Conservation (phyloP, 352 stramenopile genomes). For the Globisporangium camurandrum region DNA sequence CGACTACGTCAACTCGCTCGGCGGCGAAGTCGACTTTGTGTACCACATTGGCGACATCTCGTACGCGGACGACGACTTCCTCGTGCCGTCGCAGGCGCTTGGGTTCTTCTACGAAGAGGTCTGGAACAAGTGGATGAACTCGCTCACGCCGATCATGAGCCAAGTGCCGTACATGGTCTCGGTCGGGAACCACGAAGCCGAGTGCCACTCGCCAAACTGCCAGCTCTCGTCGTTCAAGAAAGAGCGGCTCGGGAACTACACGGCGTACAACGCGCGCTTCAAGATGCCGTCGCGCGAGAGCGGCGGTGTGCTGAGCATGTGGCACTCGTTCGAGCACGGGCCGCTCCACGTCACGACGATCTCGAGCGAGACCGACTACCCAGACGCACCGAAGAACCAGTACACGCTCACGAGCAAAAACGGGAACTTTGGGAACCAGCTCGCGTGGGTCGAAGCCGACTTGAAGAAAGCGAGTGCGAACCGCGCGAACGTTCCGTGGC, state of each 20-base stretch:
- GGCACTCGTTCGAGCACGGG: constrained; percentile 84
- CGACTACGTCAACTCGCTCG: constrained; percentile 27
- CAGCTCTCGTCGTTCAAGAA: constrained; percentile 35
- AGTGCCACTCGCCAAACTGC: constrained; percentile 73
- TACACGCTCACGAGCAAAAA: constrained; percentile 21
- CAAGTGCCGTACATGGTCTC: constrained; percentile 76
- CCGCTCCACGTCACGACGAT: constrained; percentile 81
- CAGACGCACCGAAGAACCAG: constrained; percentile 27
- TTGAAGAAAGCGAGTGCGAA: neutral
- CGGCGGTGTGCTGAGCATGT: constrained; percentile 66
- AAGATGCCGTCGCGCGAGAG: constrained; percentile 76
- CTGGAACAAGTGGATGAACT: constrained; percentile 83
- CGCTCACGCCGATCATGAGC: constrained; percentile 38
- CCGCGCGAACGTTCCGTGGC: neutral
- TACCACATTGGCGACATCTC: constrained; percentile 71
- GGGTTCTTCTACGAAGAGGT: constrained; percentile 84
- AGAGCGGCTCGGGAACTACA: constrained; percentile 68
- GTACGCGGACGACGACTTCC: constrained; percentile 29
- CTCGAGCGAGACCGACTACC: constrained; percentile 73
- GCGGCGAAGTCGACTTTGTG: constrained; percentile 37
- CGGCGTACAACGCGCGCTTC: constrained; percentile 79
- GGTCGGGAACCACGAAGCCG: constrained; percentile 83
- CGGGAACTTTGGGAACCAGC: too few relatives aligned
- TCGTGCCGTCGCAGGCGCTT: constrained; percentile 13
- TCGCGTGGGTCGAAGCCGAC: too few relatives aligned